Base-by-base conservation (phyloP, 2,329 filamentous ascomycete genomes). In the Diplodia corticola region DNA sequence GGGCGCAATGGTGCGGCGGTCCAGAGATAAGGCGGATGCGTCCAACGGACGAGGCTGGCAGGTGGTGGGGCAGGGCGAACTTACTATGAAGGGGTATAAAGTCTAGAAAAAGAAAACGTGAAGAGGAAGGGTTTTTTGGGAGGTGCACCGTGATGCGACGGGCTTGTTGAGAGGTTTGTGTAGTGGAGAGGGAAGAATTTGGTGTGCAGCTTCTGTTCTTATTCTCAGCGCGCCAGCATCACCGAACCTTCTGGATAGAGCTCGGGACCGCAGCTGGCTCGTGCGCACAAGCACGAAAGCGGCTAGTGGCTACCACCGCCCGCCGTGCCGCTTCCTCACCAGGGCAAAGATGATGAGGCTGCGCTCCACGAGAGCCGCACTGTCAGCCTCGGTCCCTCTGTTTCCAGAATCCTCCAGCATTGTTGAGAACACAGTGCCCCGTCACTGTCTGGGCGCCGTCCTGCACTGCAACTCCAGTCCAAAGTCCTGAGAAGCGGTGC, bases 211-310 rank as follows among this genome's bases (percentile, higher is more conserved):
- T 66, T 66, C 46, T 51, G 64, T 30, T 66, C 57, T 66, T 61
- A 66, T 63, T 55, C 64, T 60, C 54, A 51, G 48, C 35, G 55
- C 64, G 54, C 53, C 55, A 66, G 64, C 49, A 61, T 61, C 55
- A 55, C 64, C 55, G 64, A 66, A 66, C 64, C 64, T 66, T 66
- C 64, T 66, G 55, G 64, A 66, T 66, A 66, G 55, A 66, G 64
- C 64, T 66, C 64, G 57, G 64, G 35, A 15, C 64, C n/a, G 35
- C 9, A 1, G 7, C 15, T 33, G 55, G 49, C 33, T 24, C 46
- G 64, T 44, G 64, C 64, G 24, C 53, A 1, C 40, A 22, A 49
- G 40, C 63, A 53, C 37, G 51, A 65, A 46, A 49, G 33, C 49
- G 63, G 50, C 37, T 65, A 65, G 63, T 22, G 2, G 26, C 37